A percentile compares a stretch with the other conserved stretches of the same genome.
These are phyloP conservation scores for Pseudogymnoascus sp. DNA, from an alignment of 2,329 filamentous ascomycete genomes.

Conservation along the genomic window DNA sequence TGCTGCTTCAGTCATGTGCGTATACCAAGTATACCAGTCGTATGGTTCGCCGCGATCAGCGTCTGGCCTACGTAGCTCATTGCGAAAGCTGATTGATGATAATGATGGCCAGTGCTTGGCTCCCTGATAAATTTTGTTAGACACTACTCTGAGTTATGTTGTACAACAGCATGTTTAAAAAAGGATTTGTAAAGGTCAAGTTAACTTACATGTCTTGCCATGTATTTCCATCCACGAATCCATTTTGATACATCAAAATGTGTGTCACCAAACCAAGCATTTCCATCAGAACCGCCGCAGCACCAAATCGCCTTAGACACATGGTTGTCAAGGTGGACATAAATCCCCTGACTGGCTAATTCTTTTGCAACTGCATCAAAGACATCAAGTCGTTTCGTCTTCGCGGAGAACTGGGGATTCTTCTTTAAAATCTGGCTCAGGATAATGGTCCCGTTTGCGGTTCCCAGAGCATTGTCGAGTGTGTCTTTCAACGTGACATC, in stretches of 20 bases:
- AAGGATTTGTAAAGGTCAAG: background rate
- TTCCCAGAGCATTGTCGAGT: constrained; percentile 40
- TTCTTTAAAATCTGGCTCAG: constrained; percentile 45
- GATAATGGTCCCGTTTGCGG: constrained; percentile 44
- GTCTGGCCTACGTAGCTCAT: constrained; percentile 32
- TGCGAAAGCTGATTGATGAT: constrained; percentile 31
- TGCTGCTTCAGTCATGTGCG: constrained; percentile 35
- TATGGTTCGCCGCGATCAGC: constrained; percentile 27
- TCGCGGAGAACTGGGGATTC: constrained; percentile 48
- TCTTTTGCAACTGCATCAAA: constrained; percentile 58
- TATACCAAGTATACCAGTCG: constrained; percentile 40
- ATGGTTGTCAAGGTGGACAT: constrained; percentile 55
- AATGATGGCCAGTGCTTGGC: constrained; percentile 23
- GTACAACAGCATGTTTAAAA: background rate
- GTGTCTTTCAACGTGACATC: constrained; percentile 41
- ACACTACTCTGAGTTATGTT: background rate
- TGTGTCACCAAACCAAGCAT: constrained; percentile 54
- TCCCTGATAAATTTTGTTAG: constrained; percentile 12
- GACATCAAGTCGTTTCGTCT: constrained; percentile 49
- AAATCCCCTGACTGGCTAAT: constrained; percentile 46
- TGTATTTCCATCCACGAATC: constrained; percentile 51
- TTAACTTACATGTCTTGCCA: constrained; percentile 48
- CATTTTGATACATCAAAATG: constrained; percentile 53
- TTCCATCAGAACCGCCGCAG: constrained; percentile 47
- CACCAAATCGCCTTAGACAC: constrained; percentile 53